Conservation (phyloP, 2,329 filamentous ascomycete species). For the Xylariales sp. region DNA sequence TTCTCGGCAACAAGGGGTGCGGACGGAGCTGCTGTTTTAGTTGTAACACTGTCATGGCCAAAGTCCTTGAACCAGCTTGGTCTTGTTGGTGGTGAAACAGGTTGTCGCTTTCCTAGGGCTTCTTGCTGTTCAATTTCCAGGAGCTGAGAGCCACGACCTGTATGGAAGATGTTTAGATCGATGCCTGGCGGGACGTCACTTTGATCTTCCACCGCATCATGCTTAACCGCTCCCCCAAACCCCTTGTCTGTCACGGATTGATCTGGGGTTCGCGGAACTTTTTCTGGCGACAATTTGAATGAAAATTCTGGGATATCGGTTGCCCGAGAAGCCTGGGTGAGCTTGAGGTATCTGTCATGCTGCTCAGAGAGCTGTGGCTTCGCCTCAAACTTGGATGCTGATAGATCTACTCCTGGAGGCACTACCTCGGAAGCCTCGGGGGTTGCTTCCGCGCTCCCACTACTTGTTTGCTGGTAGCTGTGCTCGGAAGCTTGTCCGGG, state of each 20-base stretch:
- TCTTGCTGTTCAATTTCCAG: slow-evolving; percentile 27
- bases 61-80: slow-evolving; percentile 30
- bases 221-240: neutral
- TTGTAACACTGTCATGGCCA: slow-evolving; percentile 18
- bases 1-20: neutral
- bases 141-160: slow-evolving; percentile 38
- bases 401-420: neutral
- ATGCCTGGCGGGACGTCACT: slow-evolving; percentile 34
- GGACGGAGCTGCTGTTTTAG: slow-evolving; percentile 3
- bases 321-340: neutral
- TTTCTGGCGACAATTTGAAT: neutral
- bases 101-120: slow-evolving; percentile 11
- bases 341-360: slow-evolving; percentile 1
- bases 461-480: neutral
- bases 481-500: neutral
- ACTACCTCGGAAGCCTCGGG: neutral
- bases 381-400: neutral
- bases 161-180: slow-evolving; percentile 46
- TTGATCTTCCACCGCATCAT: slow-evolving; percentile 6
- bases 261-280: neutral
- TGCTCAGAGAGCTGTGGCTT: neutral
- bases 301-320: neutral
- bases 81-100: slow-evolving; percentile 13
- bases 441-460: neutral
- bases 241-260: neutral